phyloP scores from a whole-genome alignment of 2,329 filamentous ascomycete species.

The Cadophora sp. region DNA sequence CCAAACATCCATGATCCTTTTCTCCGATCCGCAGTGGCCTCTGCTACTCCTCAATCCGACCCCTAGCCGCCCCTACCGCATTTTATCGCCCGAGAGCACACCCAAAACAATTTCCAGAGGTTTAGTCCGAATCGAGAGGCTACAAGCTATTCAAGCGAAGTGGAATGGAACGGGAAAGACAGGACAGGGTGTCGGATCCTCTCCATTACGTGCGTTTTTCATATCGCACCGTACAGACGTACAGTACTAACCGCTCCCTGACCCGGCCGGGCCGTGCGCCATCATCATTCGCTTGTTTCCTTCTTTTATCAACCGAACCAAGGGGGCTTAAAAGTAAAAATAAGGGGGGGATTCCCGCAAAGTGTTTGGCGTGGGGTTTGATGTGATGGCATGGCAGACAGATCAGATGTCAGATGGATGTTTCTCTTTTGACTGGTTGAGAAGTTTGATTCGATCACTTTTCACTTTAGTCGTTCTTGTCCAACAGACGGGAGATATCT shows the following conservation, averaged over 20 bases:
- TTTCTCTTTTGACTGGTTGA: neutral
- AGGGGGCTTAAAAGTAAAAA: neutral
- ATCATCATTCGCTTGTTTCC: constrained; percentile 7
- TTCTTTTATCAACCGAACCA: neutral
- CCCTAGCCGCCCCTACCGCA: constrained; percentile 20
- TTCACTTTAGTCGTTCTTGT: neutral
- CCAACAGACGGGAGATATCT: neutral
- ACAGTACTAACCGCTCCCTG: neutral
- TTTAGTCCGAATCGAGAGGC: neutral
- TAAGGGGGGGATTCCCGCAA: neutral
- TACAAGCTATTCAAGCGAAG: no score
- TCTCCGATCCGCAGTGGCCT: neutral
- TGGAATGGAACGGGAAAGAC: neutral
- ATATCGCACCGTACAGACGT: neutral
- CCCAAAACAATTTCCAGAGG: neutral
- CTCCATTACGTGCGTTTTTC: constrained; percentile 20
- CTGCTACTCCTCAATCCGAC: neutral
- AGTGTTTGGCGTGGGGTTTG: constrained; percentile 7
- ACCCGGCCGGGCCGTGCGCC: constrained; percentile 11
- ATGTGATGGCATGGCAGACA: neutral
- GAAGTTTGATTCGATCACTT: neutral
- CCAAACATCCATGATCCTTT: neutral
- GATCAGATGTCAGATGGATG: neutral
- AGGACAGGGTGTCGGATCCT: constrained; percentile 20
- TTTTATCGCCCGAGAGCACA: neutral